Base-by-base conservation (phyloP, 805 yeast species). In the Pichia phayaonensis region DNA sequence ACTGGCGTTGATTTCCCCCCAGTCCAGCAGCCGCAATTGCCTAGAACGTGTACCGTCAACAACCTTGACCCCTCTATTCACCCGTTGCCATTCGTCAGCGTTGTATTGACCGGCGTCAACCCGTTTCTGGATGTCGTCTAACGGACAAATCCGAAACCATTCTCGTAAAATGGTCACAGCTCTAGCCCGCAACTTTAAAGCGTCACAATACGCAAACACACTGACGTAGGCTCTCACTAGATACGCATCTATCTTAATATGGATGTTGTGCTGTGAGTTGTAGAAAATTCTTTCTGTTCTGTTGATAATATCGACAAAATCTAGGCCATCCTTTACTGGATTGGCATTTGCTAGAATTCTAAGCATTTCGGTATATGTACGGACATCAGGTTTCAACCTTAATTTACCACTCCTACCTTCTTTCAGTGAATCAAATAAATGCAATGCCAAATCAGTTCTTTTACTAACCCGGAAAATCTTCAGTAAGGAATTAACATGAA, bases 401-500 rank as follows among this genome's bases (percentile, higher is more conserved):
- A 44, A 54, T 39, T 50, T 57, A 48, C 40, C 63, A 45, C 16
- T 52, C 47, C 24, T 53, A 52, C 41, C 57, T 45, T 16, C 56
- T 2, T 56, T 59, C 22, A 55, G 34, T 5, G 54, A 55, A 8
- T 74, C 70, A 53, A 67, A 72, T 6, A 76, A 54, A n/a, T 68
- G 60, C 43, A 75, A 61, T 0, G 74, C 72, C 13, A 62, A 54
- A 0, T 66, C 66, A 13, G 70, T 63, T 50, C 73, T 72, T 7
- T 55, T 58, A 31, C 76, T 70, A 46, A 69, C 71, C 45, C 75
- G 57, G 27, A 78, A 54, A 0, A 79, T 77, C 26, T 70, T 65
- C 47, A 79, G 56, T 0, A 71, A 73, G 24, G 81, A 67, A 56
- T 78, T 79, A 20, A 72, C 66, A 55, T 74, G 79, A 8, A 68